Percentiles rank a stretch among this genome's conserved stretches.
phyloP scores from a whole-genome alignment of 2,329 filamentous ascomycete species.

The Cladosporium oxysporum region DNA sequence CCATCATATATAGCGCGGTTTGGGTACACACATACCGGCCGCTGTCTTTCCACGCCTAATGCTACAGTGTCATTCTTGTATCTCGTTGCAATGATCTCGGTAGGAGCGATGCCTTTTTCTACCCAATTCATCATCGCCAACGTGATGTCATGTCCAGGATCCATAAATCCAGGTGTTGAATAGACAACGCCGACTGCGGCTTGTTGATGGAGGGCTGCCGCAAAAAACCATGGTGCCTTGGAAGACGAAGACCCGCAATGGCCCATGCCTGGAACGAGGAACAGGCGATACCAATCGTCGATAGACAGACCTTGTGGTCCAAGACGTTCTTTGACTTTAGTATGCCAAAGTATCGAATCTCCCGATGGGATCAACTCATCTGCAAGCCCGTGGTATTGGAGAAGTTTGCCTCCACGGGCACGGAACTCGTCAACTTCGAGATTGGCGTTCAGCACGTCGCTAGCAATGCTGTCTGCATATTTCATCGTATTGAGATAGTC shows the following conservation, averaged over 20 bases:
- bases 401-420: slow-evolving; percentile 43
- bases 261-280: slow-evolving; percentile 48
- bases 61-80: slow-evolving; percentile 34
- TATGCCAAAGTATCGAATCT: slow-evolving; percentile 55
- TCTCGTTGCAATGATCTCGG: slow-evolving; percentile 39
- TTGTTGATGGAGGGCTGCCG: slow-evolving; percentile 37
- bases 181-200: slow-evolving; percentile 28
- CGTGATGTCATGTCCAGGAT: slow-evolving; percentile 38
- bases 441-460: slow-evolving; percentile 32
- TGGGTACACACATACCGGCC: slow-evolving; percentile 39
- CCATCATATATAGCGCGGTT: slow-evolving; percentile 17
- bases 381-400: slow-evolving; percentile 48
- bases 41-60: slow-evolving; percentile 35
- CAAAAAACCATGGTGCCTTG: slow-evolving; percentile 49
- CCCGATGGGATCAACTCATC: slow-evolving; percentile 52
- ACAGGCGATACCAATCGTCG: slow-evolving; percentile 46
- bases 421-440: slow-evolving; percentile 40
- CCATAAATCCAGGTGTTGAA: slow-evolving; percentile 36
- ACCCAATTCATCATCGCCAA: slow-evolving; percentile 42
- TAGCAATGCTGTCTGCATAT: slow-evolving; percentile 7
- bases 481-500: too few relatives aligned
- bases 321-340: slow-evolving; percentile 43
- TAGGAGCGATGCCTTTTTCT: slow-evolving; percentile 40
- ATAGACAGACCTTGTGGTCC: slow-evolving; percentile 39
- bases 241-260: slow-evolving; percentile 43